Base-by-base conservation (phyloP, 805 yeast species). In the Yamadazyma kitorensis region DNA sequence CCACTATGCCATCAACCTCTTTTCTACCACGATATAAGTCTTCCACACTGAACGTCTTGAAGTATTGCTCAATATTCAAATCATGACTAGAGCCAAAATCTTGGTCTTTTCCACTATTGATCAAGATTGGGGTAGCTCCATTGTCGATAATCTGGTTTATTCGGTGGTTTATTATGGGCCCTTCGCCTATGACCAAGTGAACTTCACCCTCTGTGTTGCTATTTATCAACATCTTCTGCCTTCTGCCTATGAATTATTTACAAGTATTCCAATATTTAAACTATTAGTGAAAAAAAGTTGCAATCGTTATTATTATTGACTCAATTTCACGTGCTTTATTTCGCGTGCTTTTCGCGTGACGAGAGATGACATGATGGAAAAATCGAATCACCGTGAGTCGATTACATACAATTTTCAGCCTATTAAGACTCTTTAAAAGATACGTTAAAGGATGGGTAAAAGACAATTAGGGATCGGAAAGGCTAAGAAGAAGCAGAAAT, bases 1-100 rank as follows among this genome's bases (percentile, higher is more conserved):
- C 97, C 4, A 86, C 86, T 2, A 86, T 65, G 18, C 59, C 52
- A 29, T 74, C 80, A 3, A 82, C 87, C 17, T 74, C 74, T 0
- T 53, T 48, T 33, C 95, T 68, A 4, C 96, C 96, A 22, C 73
- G 50, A 0, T 66, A 59, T 24, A 87, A 59, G 48, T 78, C 82
- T 2, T 45, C 43, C 0, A 60, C 19, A 12, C 61, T 53, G 39
- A 74, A 74, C 2, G 43, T 36, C 33, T 42, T 39, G 3, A 23
- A 8, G 15, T 17, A 16, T 19, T 40, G 40, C 22, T 40, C 34
- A 23, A 28, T 36, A 14, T 26, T 29, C n/a, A 33, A 27, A 20
- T 33, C 28, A 25, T 36, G 27, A n/a, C n/a, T 12, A 13, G 25
- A 13, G 36, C n/a, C n/a, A n/a, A n/a, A 25, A 8, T n/a, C 17